Conservation (phyloP, 805 yeast species). For the Saccharomycopsis oosterbeekiorum region DNA sequence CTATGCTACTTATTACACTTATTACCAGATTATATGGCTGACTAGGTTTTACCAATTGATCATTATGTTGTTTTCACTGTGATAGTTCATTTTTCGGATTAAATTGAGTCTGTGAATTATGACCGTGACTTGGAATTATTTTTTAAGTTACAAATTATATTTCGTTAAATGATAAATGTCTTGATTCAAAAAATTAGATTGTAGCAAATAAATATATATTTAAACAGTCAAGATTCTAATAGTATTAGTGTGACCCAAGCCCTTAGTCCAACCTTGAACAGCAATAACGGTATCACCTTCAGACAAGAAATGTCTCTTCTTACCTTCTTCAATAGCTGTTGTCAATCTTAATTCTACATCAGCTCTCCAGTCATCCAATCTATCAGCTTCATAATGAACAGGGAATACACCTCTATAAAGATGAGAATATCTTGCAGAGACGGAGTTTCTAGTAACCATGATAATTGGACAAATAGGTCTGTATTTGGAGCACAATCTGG, state of each 20-base stretch:
- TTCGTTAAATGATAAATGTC: no score
- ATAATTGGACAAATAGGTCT: constrained; percentile 96
- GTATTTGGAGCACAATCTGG: constrained; percentile 94
- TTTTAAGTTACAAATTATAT: no score
- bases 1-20: no score
- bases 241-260: constrained; percentile 98
- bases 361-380: constrained; percentile 76
- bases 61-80: no score
- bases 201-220: no score
- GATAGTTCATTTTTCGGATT: no score
- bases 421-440: constrained; percentile 92
- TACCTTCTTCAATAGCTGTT: constrained; percentile 87
- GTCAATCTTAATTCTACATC: constrained; percentile 93
- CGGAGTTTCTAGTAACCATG: constrained; percentile 93
- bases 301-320: constrained; percentile 71
- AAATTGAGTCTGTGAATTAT: no score
- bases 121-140: no score
- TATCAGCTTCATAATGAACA: constrained; percentile 61
- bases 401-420: constrained; percentile 98
- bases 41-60: no score
- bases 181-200: no score
- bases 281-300: constrained; percentile 88
- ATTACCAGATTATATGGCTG: no score
- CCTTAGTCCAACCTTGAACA: constrained; percentile 98
- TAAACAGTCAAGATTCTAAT: constrained; percentile 81